Evolutionary conservation across 2,329 filamentous ascomycete genomes (phyloP), one percentile per base, ranked within the genome.

Genomic region (Hypoxylon sp.): DNA sequence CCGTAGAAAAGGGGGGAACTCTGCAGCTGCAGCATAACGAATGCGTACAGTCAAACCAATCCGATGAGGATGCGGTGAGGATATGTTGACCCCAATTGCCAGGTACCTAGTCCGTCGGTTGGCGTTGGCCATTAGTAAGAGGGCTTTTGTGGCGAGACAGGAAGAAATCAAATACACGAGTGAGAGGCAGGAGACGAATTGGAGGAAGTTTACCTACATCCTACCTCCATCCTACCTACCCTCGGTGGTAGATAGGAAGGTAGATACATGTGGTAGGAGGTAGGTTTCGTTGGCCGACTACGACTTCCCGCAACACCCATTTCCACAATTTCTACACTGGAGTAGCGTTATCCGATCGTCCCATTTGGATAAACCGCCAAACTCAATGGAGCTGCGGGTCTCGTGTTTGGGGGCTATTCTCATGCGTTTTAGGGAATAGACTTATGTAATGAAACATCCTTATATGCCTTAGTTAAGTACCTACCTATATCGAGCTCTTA

Each of bases 31-130:
- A 40, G 44, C 49, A 48, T 54, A 63, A 53, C 64, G 61, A 56
- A 56, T 64, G 37, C 50, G 55, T 64, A 61, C 54, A 49, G 27
- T 49, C 56, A 55, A 62, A 40, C 61, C 61, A 54, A 68, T 68
- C 62, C 59, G 57, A 69, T 53, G 57, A 48, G 54, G 33, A 66
- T 66, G 68, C 70, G 68, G 70, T 72, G 70, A 72, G 63, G 51
- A 58, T 31, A 54, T 37, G 57, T 61, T 57, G 50, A 42, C 58
- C 46, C 50, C 57, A 49, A 55, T 49, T 58, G 50, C 30, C 50
- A 61, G 50, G 27, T 55, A 22, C 51, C 22, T 63, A 20, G 58
- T 40, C 64, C 55, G 61, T 68, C 46, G 37, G 10, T 60, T 27
- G 35, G 42, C 42, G 10, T 60, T 27, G 35, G 42, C 42, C 55